A percentile compares a stretch with the other conserved stretches of the same genome.
Evolutionary conservation across 1,284 basidiomycete genomes (phyloP).

Genomic region (Sphaerobolus stellatus): DNA sequence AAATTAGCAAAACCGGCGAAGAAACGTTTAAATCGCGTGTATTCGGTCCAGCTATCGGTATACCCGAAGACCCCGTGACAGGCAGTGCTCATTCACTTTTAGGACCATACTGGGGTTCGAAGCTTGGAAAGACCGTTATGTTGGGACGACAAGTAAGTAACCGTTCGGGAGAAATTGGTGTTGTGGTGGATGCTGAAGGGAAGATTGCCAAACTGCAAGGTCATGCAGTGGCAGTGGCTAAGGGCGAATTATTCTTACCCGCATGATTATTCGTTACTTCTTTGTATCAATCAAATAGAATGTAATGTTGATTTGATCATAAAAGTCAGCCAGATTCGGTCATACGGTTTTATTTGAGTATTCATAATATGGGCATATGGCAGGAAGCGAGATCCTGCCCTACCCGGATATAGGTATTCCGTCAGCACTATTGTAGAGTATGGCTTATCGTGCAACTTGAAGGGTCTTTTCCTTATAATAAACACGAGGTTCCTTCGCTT

Average conservation of each 20-base stretch:
- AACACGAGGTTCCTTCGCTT: too few relatives aligned
- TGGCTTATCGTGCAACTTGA: too few relatives aligned
- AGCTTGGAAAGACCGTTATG: constrained; percentile 12
- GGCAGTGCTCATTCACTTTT: constrained; percentile 28
- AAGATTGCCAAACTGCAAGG: constrained; percentile 20
- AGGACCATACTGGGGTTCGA: constrained; percentile 24
- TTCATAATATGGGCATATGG: too few relatives aligned
- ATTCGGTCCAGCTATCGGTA: constrained; percentile 19
- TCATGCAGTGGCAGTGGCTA: not conserved
- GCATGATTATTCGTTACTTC: too few relatives aligned
- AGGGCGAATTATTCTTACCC: not conserved
- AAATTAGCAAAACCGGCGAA: not conserved
- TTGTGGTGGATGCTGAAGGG: constrained; percentile 17
- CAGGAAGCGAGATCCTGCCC: too few relatives aligned
- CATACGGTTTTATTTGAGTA: too few relatives aligned
- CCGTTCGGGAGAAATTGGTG: constrained; percentile 24
- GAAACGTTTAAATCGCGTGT: constrained; percentile 18
- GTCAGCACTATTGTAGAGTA: too few relatives aligned
- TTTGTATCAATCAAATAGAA: too few relatives aligned
- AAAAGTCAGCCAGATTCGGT: too few relatives aligned
- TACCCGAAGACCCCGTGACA: constrained; percentile 30
- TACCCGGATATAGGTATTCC: too few relatives aligned
- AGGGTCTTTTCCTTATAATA: too few relatives aligned
- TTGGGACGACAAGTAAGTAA: constrained; percentile 24
- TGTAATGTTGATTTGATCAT: too few relatives aligned